Evolutionary conservation across 768 basidiomycete genomes (phyloP), one percentile per base, ranked within the genome.

Genomic region (Phylloporus sp.): DNA sequence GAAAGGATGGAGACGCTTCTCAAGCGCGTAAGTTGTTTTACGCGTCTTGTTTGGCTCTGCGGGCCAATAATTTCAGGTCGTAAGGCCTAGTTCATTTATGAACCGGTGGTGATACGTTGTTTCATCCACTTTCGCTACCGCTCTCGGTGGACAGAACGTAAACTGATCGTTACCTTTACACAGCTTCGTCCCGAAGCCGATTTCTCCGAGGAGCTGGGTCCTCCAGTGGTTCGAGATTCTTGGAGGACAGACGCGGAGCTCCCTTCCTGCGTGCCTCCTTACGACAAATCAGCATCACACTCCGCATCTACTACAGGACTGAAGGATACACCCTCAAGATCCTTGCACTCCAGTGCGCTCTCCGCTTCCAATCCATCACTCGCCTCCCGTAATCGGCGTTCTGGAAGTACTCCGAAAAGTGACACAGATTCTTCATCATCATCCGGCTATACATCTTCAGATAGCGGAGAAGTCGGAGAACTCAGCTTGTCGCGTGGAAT

Each of bases 151-250:
- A 40, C 12, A 27, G 40, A 36, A 45, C 15, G 3, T 34, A 38
- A 11, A 46, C 57, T 67, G 27, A 62, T 50, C 15, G 9, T 42
- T 40, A 8, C 38, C 38, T 45, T 49, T 51, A 46, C 53, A 57
- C 59, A 88, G 86, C 72, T 88, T 57, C 76, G 74, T 26, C 87
- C 86, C 27, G 78, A 80, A 54, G 63, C 69, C 40, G 82, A 87
- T 62, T 84, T 86, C 62, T 76, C 80, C 29, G 67, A 75, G 20
- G 80, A 85, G 55, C 72, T 89, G 42, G 86, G 86, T 0, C 80
- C 82, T 7, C 78, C 78, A 2, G 69, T 88, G 9, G 31, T 79
- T 41, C 80, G 85, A 32, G 84, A 76, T 56, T 85, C 84, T 5
- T 88, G 86, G 86, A 86, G 67, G 58, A 51, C 44, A 12, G 69